Base-by-base conservation (phyloP, 2,329 filamentous ascomycete genomes). In the Trichoderma polysporum region DNA sequence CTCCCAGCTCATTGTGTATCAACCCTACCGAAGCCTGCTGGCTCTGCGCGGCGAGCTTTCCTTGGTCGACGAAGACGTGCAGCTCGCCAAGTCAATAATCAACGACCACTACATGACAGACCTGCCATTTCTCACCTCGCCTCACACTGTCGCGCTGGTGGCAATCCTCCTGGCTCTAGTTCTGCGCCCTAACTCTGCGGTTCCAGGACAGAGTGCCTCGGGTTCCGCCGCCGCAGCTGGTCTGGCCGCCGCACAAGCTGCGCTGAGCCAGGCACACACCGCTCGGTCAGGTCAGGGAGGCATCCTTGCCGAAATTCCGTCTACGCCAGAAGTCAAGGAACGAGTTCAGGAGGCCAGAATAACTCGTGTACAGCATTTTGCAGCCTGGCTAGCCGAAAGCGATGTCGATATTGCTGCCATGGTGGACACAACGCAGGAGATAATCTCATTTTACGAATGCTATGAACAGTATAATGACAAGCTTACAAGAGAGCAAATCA, bases 91-190 rank as follows among this genome's bases (percentile, higher is more conserved):
- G 83, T 91, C 88, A 1, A 88, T 97, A 68, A 90, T 97, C 76
- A 97, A 97, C 79, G 94, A 97, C 77, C 91, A 92, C 76, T 97
- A 92, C 80, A 90, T 96, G 79, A 97, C 94, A 8, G 94, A 97
- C 76, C 83, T 97, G n/a, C 92, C 92, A 1, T 83, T 97, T 15
- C 84, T 96, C 0, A 91, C 93, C 74, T 85, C 93, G 13, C 94
- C 94, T n/a, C 93, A 97, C 74, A 85, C 92, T 57, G 89, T 97
- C 66, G 93, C 93, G n/a, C 86, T 97, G 47, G 94, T 93, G 37
- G 91, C 93, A 7, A 90, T 97, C 68, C 87, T 97, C 66, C 83
- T 97, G 7, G 90, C 92, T 1, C 85, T 97, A n/a, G 91, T 95
- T 4, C 86, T 97, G 41, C 88, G 92, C 63, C 91, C 92, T 0